Evolutionary conservation across 768 basidiomycete species (phyloP), one percentile per base, ranked within the genome.

Genomic region (Heimioporus sp.): DNA sequence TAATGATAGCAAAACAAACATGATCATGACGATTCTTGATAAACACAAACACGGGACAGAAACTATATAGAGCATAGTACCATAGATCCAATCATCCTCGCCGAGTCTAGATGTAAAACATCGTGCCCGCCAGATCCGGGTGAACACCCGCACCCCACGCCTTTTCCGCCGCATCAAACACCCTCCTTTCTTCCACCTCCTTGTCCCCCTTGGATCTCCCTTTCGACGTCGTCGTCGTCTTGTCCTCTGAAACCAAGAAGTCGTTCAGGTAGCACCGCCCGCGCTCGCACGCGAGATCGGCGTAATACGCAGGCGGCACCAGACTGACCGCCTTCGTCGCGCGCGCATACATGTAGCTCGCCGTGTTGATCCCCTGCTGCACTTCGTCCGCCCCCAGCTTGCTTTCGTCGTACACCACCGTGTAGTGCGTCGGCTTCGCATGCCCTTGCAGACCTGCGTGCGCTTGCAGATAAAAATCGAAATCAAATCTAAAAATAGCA

Each of bases 241-340:
- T 77, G 60, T 80, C 79, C 19, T 80, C 80, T 4, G 75, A 66
- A 43, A 72, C 79, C 65, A 92, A 66, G 46, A 90, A 83, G 1
- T 85, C 82, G 54, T 90, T 87, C 37, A 92, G 57, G 61, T 90
- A 92, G 62, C 76, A 86, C 35, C 90, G 71, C 0, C 86, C 90
- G 10, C 90, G 74, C 68, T 92, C 90, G 64, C 89, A 91, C 1
- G 88, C 90, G 46, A 92, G 68, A 68, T 92, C 89, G 8, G 88
- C 86, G 58, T 90, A 90, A 62, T 90, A 90, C 0, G 89, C 89
- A 0, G 89, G 79, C 0, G 90, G 89, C 11, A 91, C 76, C 20
- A 92, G 72, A 62, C 87, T 90, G 30, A 94, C 92, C 0, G 90
- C 86, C 59, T 88, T 86, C 4, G 90, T 94, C 1, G 90, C 90